Percentiles rank a stretch among this genome's conserved stretches.
Evolutionary conservation across 495 filamentous ascomycete species (phyloP).

Genomic region (Beverwykella pulmonaria): DNA sequence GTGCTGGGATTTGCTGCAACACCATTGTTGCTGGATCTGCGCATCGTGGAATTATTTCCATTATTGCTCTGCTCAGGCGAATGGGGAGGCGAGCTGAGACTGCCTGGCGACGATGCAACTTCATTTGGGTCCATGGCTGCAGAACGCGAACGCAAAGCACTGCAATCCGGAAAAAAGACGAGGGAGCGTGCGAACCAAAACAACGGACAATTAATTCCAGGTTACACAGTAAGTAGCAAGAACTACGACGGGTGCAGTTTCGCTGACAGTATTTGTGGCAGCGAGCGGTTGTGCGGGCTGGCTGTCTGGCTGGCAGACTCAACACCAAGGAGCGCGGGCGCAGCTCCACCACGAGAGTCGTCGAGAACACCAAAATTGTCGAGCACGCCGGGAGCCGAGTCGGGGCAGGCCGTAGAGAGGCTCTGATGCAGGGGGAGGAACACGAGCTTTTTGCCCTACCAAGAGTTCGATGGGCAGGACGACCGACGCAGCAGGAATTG

Average conservation of each 20-base stretch:
- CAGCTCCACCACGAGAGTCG: slow-evolving; percentile 11
- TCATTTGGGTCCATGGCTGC: slow-evolving; percentile 31
- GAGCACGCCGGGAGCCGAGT: slow-evolving; percentile 10
- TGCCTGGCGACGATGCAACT: slow-evolving; percentile 33
- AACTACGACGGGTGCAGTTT: neutral
- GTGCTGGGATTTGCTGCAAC: slow-evolving; percentile 16
- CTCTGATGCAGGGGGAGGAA: slow-evolving; percentile 25
- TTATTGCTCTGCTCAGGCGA: slow-evolving; percentile 34
- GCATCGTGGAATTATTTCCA: slow-evolving; percentile 30
- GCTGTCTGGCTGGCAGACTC: slow-evolving; percentile 10
- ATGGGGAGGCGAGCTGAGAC: slow-evolving; percentile 32
- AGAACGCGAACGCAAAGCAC: slow-evolving; percentile 2
- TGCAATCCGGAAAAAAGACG: neutral
- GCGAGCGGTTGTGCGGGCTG: neutral
- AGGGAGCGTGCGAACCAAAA: neutral
- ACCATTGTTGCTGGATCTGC: slow-evolving; percentile 14
- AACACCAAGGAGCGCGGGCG: slow-evolving; percentile 25
- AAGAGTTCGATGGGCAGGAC: slow-evolving; percentile 6
- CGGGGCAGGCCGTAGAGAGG: neutral
- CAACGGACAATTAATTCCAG: neutral
- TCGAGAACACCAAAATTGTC: slow-evolving; percentile 29
- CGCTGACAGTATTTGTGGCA: neutral
- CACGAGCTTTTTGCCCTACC: neutral
- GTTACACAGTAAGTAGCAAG: neutral
- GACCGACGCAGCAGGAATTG: neutral